These are phyloP conservation scores for Mangifera indica DNA, from an alignment of 345 rosid genomes.

Conservation along the genomic window DNA sequence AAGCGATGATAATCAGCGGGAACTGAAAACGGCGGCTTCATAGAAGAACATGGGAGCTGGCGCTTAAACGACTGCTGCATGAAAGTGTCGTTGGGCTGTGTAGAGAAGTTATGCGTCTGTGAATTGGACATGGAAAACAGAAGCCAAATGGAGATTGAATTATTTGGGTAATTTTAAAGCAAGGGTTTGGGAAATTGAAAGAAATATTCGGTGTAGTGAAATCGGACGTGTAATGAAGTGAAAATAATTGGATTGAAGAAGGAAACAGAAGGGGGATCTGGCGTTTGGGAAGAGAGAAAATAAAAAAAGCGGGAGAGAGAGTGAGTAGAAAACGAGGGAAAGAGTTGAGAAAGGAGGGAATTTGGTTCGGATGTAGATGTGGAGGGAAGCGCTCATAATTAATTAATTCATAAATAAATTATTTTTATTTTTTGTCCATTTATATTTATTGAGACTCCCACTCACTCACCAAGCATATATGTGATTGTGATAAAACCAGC, in stretches of 20 bases:
- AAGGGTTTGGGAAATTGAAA: background rate
- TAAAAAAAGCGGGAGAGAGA: slow-evolving; percentile 42
- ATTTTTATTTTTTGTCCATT: background rate
- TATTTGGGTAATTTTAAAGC: background rate
- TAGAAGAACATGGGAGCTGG: slow-evolving; percentile 60
- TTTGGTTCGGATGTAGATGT: slow-evolving; percentile 94
- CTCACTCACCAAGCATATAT: no score
- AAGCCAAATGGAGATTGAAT: background rate
- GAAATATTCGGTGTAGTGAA: background rate
- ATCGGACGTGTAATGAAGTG: background rate
- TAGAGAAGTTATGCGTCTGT: slow-evolving; percentile 27
- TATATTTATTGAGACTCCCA: background rate
- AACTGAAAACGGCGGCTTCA: slow-evolving; percentile 66
- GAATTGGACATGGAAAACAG: slow-evolving; percentile 52
- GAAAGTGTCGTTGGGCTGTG: slow-evolving; percentile 27
- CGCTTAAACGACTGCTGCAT: slow-evolving; percentile 34
- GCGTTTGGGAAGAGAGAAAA: slow-evolving; percentile 41
- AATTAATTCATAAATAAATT: background rate
- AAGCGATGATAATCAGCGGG: slow-evolving; percentile 80
- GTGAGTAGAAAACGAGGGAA: slow-evolving; percentile 64
- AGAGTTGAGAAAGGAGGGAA: slow-evolving; percentile 51
- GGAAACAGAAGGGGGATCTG: slow-evolving; percentile 29
- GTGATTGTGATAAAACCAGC: no score
- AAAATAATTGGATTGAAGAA: slow-evolving; percentile 9
- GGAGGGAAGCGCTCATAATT: slow-evolving; percentile 67